These are phyloP conservation scores for Pseudogymnoascus sp. DNA, from an alignment of 2,329 filamentous ascomycete species.

Conservation along the genomic window DNA sequence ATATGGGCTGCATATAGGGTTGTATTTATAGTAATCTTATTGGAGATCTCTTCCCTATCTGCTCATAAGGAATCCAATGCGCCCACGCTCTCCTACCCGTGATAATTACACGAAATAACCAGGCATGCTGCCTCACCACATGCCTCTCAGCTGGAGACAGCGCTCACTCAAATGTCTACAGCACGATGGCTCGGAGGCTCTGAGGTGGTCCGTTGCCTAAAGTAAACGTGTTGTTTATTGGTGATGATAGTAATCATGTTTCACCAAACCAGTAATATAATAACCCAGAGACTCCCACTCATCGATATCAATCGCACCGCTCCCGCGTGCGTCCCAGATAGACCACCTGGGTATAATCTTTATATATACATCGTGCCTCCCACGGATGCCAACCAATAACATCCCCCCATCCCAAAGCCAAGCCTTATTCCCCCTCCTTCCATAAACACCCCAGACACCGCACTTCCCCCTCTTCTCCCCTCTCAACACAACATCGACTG, in stretches of 20 bases:
- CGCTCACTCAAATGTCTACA: neutral
- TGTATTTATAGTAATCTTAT: constrained; percentile 6
- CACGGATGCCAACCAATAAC: neutral
- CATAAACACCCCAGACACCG: constrained; percentile 55
- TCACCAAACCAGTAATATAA: neutral
- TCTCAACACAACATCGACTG: constrained; percentile 60
- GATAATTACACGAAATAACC: neutral
- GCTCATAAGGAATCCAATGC: neutral
- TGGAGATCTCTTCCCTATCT: neutral
- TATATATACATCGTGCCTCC: neutral
- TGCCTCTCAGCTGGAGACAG: neutral
- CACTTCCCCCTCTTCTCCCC: constrained; percentile 54
- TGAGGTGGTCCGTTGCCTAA: neutral
- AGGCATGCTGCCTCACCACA: neutral
- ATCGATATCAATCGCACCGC: neutral
- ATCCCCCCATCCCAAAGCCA: neutral
- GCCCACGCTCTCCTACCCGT: neutral
- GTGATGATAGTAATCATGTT: neutral
- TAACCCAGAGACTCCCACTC: neutral
- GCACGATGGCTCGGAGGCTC: neutral
- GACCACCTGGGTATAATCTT: constrained; percentile 3
- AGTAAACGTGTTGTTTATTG: neutral
- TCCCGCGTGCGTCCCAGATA: neutral
- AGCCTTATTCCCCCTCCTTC: constrained; percentile 12
- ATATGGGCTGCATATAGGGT: neutral